Percentiles rank a stretch among this genome's conserved stretches.
Conservation (phyloP, 805 yeast genomes). For the Metschnikowia shivogae region DNA sequence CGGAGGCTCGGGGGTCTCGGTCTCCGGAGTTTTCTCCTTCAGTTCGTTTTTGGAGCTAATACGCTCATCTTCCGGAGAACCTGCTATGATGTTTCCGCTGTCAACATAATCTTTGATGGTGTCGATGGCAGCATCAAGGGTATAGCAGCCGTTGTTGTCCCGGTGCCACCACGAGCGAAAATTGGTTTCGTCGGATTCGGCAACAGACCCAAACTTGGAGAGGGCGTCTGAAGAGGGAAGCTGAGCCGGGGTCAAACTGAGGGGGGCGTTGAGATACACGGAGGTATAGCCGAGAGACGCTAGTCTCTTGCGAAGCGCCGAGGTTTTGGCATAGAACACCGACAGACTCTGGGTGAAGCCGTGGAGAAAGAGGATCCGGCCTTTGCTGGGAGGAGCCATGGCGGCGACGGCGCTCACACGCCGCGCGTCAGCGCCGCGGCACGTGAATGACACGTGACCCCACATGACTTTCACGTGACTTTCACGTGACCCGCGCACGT, state of each 20-base stretch:
- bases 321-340: slow-evolving; percentile 80
- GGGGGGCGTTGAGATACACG: slow-evolving; percentile 78
- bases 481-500: no score
- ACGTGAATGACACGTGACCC: no score
- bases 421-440: neutral
- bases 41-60: slow-evolving; percentile 7
- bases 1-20: slow-evolving; percentile 40
- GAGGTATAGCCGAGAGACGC: slow-evolving; percentile 63
- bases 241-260: slow-evolving; percentile 59
- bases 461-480: no score
- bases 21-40: slow-evolving; percentile 4
- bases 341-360: slow-evolving; percentile 87
- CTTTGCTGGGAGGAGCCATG: slow-evolving; percentile 18
- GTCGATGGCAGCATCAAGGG: slow-evolving; percentile 49
- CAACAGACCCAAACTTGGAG: slow-evolving; percentile 44
- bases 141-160: slow-evolving; percentile 41
- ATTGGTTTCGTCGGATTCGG: slow-evolving; percentile 28
- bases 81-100: slow-evolving; percentile 47
- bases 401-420: neutral
- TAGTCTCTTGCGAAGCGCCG: slow-evolving; percentile 79
- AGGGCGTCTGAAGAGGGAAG: slow-evolving; percentile 66
- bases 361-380: slow-evolving; percentile 77
- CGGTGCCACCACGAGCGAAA: slow-evolving; percentile 78
- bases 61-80: slow-evolving; percentile 21
- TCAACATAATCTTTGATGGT: slow-evolving; percentile 47